phyloP scores from a whole-genome alignment of 2,329 filamentous ascomycete species.

The Trichoderma sp. region DNA sequence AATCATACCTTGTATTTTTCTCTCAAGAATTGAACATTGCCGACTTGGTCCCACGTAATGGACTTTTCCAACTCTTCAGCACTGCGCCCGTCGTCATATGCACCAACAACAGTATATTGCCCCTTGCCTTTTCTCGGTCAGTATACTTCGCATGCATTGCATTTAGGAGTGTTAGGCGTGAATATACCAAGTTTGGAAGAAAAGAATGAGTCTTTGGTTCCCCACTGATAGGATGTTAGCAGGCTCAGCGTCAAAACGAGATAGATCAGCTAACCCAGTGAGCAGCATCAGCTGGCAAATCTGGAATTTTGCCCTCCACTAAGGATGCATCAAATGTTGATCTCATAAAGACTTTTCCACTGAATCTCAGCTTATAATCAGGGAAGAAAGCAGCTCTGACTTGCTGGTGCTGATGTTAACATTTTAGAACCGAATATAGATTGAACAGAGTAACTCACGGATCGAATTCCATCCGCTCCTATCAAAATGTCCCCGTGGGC shows the following conservation, averaged over 20 bases:
- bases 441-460: slow-evolving; percentile 38
- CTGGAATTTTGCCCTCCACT: slow-evolving; percentile 25
- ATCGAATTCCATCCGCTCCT: slow-evolving; percentile 55
- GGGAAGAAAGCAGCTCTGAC: slow-evolving; percentile 23
- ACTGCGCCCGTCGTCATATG: slow-evolving; percentile 41
- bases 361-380: slow-evolving; percentile 23
- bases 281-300: slow-evolving; percentile 26
- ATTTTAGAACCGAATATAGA: background rate
- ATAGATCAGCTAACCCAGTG: slow-evolving; percentile 21
- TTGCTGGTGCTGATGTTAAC: background rate
- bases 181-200: slow-evolving; percentile 42
- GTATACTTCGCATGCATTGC: background rate
- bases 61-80: slow-evolving; percentile 35
- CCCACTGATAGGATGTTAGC: slow-evolving; percentile 27
- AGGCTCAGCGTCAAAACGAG: background rate
- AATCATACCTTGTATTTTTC: slow-evolving; percentile 35
- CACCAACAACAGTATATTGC: slow-evolving; percentile 48
- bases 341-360: slow-evolving; percentile 24
- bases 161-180: background rate
- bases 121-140: slow-evolving; percentile 27
- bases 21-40: slow-evolving; percentile 39
- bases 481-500: slow-evolving; percentile 49
- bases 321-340: slow-evolving; percentile 26
- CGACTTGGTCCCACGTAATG: slow-evolving; percentile 42
- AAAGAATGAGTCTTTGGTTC: slow-evolving; percentile 19